Conservation (phyloP, 2,329 filamentous ascomycete species). For the Microdochium trichocladiopsis region DNA sequence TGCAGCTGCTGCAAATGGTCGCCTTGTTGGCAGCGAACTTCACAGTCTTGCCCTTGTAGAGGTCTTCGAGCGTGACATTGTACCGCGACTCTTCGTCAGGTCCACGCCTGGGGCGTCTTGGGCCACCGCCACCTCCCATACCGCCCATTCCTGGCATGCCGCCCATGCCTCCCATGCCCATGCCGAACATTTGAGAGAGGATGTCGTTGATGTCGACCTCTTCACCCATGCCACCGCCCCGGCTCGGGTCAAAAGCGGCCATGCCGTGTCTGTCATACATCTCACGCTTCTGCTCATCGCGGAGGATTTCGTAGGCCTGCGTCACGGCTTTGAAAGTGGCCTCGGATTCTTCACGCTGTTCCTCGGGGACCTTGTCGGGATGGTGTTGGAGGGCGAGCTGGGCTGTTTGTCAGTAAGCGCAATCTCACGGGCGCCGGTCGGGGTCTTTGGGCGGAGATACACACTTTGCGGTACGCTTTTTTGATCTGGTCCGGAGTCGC, state of each 20-base stretch:
- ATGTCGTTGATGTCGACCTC: constrained; percentile 88
- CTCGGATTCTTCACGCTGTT: constrained; percentile 78
- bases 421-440: constrained; percentile 2
- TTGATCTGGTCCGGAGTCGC: constrained; percentile 79
- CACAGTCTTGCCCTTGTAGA: constrained; percentile 98
- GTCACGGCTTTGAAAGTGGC: constrained; percentile 87
- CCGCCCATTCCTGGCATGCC: constrained; percentile 22
- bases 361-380: constrained; percentile 90
- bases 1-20: constrained; percentile 79
- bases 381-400: constrained; percentile 84
- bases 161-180: constrained; percentile 42
- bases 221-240: constrained; percentile 56
- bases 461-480: constrained; percentile 91
- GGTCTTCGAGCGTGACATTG: constrained; percentile 82
- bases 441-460: constrained; percentile 1
- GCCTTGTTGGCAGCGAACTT: constrained; percentile 96
- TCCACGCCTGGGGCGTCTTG: constrained; percentile 61
- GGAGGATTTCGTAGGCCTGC: constrained; percentile 95
- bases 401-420: not conserved
- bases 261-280: constrained; percentile 94
- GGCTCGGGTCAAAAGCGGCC: constrained; percentile 81
- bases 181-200: constrained; percentile 84
- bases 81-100: constrained; percentile 86
- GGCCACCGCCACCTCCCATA: constrained; percentile 36
- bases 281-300: constrained; percentile 87